These are phyloP conservation scores for Wickerhamomyces alni DNA, from an alignment of 805 yeast species.

Conservation along the genomic window DNA sequence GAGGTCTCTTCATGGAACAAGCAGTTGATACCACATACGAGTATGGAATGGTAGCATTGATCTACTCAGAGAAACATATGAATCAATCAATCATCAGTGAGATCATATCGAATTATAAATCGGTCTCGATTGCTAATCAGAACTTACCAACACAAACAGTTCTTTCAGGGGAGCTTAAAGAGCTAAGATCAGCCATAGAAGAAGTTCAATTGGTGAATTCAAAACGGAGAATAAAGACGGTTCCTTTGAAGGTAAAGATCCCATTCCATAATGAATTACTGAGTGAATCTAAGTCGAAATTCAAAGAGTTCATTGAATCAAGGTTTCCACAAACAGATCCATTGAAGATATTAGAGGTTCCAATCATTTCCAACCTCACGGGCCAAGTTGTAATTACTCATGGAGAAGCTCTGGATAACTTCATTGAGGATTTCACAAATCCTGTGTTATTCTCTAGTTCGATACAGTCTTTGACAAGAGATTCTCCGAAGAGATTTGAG, in stretches of 20 bases:
- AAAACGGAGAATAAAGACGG: constrained; percentile 22
- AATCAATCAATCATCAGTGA: constrained; percentile 10
- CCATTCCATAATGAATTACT: constrained; percentile 42
- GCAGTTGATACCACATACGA: constrained; percentile 15
- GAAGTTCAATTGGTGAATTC: constrained; percentile 5
- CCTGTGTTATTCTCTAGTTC: constrained; percentile 40
- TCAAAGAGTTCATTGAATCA: constrained; percentile 15
- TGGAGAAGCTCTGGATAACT: constrained; percentile 25
- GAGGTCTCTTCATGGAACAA: constrained; percentile 35
- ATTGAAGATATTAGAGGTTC: constrained; percentile 18
- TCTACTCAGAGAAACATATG: constrained; percentile 22
- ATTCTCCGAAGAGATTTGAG: constrained; percentile 1
- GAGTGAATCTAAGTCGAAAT: constrained; percentile 23
- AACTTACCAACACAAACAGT: constrained; percentile 35
- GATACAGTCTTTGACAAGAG: constrained; percentile 18
- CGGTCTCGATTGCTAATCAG: constrained; percentile 34
- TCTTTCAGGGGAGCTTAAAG: constrained; percentile 29
- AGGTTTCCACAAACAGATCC: constrained; percentile 6
- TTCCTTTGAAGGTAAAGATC: constrained; percentile 30
- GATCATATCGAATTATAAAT: constrained; percentile 3
- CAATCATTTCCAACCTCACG: constrained; percentile 34
- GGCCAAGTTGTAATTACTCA: constrained; percentile 23
- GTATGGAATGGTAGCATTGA: constrained; percentile 32
- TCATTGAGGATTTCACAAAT: constrained; percentile 33
- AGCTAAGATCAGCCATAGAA: constrained; percentile 11